Evolutionary conservation across 1,284 basidiomycete species (phyloP), one percentile per base, ranked within the genome.

Genomic region (Ceratobasidium papillatum): DNA sequence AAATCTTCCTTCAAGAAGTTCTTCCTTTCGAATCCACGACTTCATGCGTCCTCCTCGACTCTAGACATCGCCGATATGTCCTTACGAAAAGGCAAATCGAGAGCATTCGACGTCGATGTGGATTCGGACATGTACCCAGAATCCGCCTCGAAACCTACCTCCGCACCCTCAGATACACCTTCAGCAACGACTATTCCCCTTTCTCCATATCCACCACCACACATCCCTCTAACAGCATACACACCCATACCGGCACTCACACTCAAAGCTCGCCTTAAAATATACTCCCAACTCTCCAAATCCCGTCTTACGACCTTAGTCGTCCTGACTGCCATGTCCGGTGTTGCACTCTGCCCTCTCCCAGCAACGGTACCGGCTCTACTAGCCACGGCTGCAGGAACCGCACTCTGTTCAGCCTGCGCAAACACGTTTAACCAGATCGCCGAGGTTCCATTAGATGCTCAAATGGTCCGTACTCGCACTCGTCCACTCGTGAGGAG

Each of bases 371-470:
- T 97, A 1, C 92, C 95, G 0, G 87, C 94, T 17, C 87, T 99
- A 3, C 86, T 99, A 5, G 90, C 94, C 8, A 93, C 97, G 0
- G 95, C 96, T 0, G 82, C 92, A 36, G 98, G 98, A 47, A 99
- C 96, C 0, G 90, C 92, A 0, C 86, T 99, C 45, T 98, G 96
- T 81, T 94, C 93, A 3, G 94, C 96, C 0, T 94, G 95, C 0
- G 98, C 98, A 30, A 99, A 99, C 81, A 88, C 96, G 0, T 86
- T 98, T 78, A 99, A 99, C 83, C 96, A 99, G 82, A 85, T 99
- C 2, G 91, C 96, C 80, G 98, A 99, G 82, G 87, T 94, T 2
- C 98, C 98, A 0, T 94, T 97, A 77, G 98, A 99, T 81, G 96
- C 98, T 0, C 98, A 99, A 82, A 99, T 99, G 90, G 87, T 91